phyloP scores from a whole-genome alignment of 139 green algal species.

The Closterium sp. region DNA sequence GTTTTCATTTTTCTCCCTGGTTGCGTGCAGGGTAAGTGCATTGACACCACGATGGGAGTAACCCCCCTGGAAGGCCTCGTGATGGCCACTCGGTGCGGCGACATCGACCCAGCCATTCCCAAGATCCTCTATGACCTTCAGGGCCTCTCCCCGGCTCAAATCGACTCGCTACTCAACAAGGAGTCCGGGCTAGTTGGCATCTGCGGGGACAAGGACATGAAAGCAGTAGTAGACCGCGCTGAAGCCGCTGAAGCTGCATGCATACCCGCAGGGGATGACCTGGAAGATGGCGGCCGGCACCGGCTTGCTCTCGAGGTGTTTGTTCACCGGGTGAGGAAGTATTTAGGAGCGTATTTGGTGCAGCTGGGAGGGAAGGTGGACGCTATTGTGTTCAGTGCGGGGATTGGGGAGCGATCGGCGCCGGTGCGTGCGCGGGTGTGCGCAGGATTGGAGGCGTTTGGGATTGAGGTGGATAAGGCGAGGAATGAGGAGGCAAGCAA shows the following conservation, averaged over 20 bases:
- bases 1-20: no score
- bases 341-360: slow-evolving; percentile 79
- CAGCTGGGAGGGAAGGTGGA: slow-evolving; percentile 74
- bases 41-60: slow-evolving; percentile 83
- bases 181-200: slow-evolving; percentile 67
- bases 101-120: slow-evolving; percentile 74
- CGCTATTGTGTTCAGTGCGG: slow-evolving; percentile 83
- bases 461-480: slow-evolving; percentile 66
- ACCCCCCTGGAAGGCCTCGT: slow-evolving; percentile 76
- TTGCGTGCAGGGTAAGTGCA: slow-evolving; percentile 50
- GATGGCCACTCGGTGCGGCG: slow-evolving; percentile 63
- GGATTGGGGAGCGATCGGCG: slow-evolving; percentile 73
- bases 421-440: slow-evolving; percentile 60
- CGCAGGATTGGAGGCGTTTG: slow-evolving; percentile 64
- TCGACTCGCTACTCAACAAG: slow-evolving; percentile 84
- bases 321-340: slow-evolving; percentile 79
- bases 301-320: slow-evolving; percentile 79
- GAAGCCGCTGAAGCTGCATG: slow-evolving; percentile 54
- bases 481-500: slow-evolving; percentile 62
- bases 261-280: not conserved
- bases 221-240: slow-evolving; percentile 60
- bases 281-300: not conserved
- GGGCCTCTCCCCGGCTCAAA: slow-evolving; percentile 44
- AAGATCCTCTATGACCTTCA: slow-evolving; percentile 55
- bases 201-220: slow-evolving; percentile 63